Base-by-base conservation (phyloP, 2,329 filamentous ascomycete species). In the Simplicillium sp. region DNA sequence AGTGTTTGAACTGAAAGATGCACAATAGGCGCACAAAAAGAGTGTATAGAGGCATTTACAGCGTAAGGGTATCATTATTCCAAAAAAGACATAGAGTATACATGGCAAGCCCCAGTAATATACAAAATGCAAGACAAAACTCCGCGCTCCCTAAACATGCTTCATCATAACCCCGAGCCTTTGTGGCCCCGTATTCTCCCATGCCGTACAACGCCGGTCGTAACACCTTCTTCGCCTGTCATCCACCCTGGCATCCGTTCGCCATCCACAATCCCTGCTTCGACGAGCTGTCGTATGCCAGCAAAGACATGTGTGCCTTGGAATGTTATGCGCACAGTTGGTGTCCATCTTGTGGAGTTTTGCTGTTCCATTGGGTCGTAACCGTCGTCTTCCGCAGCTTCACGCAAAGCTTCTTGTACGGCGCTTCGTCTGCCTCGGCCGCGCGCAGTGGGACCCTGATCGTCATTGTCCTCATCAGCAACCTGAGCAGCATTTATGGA, bases 241-340 rank as follows among this genome's bases (percentile, higher is more conserved):
- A 94, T 82, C 87, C 87, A 94, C 0, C 84, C 84, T 0, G 88
- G 87, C 83, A 94, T 89, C 41, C 69, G 75, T 52, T 80, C 73
- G 2, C 86, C 82, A 54, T 94, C 79, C 18, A 94, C 67, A 38
- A 85, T 70, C 1, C 86, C 87, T 13, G 76, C 65, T 58, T 94
- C 87, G 0, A 90, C 83, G 28, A 94, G 68, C 53, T 83, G 78
- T 37, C 86, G 73, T 17, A 94, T 70, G 0, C 88, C 88, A 0
- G 82, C 81, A 62, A 94, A 90, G 3, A 94, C 80, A 55, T 94
- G 86, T 1, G 72, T 60, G 1, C 88, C 88, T 32, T 81, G 74
- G 46, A 95, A 84, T 0, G 77, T 80, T 9, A 94, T 60, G 15
- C 73, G 71, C 14, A 86, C 43, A 3, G 53, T 51, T 13, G 60